phyloP scores from a whole-genome alignment of 1,284 basidiomycete genomes.

The Malassezia sp. region DNA sequence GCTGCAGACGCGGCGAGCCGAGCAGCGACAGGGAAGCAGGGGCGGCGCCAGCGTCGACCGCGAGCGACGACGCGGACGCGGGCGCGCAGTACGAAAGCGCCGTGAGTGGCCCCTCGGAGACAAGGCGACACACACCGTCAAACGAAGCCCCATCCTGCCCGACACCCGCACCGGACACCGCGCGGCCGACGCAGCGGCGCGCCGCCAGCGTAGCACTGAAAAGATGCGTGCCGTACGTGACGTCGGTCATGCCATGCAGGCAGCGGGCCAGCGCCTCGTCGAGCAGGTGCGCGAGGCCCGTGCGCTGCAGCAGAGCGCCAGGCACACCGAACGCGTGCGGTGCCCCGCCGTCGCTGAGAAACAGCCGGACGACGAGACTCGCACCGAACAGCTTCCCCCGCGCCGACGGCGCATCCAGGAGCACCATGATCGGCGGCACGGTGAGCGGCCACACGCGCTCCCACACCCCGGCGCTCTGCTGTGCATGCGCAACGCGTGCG shows the following conservation, averaged over 20 bases:
- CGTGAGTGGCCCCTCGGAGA: constrained; percentile 7
- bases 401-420: constrained; percentile 7
- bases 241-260: constrained; percentile 9
- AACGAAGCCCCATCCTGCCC: background rate
- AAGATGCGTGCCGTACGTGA: background rate
- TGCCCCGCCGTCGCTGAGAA: no score
- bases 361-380: background rate
- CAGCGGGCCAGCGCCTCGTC: constrained; percentile 2
- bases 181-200: background rate
- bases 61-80: constrained; percentile 6
- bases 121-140: background rate
- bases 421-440: constrained; percentile 10
- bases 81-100: constrained; percentile 16
- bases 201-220: background rate
- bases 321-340: background rate
- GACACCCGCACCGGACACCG: background rate
- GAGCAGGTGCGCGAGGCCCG: constrained; percentile 9
- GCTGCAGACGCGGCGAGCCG: constrained; percentile 10
- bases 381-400: constrained; percentile 9
- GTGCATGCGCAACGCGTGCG: no score
- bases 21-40: background rate
- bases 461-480: background rate
- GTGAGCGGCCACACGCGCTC: constrained; percentile 8
- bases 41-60: background rate
- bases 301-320: constrained; percentile 4